phyloP scores from a whole-genome alignment of 441 rosid species.

The Pelargonium australe region DNA sequence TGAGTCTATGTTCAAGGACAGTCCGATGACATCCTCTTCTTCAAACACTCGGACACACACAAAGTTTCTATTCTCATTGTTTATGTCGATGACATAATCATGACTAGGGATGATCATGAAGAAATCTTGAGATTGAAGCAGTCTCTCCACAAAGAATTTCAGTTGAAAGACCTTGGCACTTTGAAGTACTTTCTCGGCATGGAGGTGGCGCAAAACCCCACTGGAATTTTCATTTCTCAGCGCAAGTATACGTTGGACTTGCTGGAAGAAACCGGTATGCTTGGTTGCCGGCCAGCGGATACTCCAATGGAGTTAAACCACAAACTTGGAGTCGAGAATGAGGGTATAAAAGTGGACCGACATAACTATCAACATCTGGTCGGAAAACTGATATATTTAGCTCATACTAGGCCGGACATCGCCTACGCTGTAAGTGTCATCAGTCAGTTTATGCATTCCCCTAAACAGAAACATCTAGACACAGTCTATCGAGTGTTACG shows the following conservation, averaged over 20 bases:
- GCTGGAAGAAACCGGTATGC: too few species aligned
- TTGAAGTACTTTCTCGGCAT: background rate
- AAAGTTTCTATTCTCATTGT: background rate
- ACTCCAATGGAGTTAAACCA: too few species aligned
- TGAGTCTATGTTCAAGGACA: background rate
- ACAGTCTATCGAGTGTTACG: background rate
- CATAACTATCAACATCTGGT: conserved; percentile 6
- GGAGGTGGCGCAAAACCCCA: background rate
- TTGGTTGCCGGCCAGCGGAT: too few species aligned
- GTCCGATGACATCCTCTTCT: background rate
- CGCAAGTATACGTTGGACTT: too few species aligned
- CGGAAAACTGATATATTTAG: background rate
- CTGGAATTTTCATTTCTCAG: too few species aligned
- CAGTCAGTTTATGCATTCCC: background rate
- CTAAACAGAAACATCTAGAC: background rate
- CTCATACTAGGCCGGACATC: background rate
- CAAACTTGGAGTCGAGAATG: background rate
- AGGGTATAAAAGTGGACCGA: background rate
- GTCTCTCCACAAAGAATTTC: background rate
- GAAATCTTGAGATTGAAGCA: background rate
- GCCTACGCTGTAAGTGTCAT: background rate
- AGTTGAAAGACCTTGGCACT: background rate
- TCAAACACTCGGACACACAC: background rate
- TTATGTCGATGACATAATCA: background rate
- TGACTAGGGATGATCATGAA: background rate